Conservation (phyloP, 345 rosid species). For the Eucalyptus cloeziana region DNA sequence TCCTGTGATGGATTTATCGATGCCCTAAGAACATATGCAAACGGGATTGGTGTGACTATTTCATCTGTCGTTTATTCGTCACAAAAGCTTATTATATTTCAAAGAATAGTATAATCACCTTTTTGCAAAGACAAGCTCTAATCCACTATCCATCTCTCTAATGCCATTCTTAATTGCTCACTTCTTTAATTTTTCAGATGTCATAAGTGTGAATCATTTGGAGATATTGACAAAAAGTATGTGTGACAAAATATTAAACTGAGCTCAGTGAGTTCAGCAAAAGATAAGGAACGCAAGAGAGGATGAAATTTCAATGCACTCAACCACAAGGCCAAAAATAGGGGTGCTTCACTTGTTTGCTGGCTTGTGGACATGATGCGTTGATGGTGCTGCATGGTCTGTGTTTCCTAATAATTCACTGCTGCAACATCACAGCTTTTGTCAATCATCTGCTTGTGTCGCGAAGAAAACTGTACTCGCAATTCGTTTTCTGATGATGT, state of each 20-base stretch:
- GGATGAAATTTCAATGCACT: neutral
- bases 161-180: neutral
- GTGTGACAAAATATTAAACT: neutral
- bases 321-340: neutral
- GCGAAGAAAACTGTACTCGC: neutral
- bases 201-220: neutral
- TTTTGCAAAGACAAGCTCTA: neutral
- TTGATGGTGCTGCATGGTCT: neutral
- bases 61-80: neutral
- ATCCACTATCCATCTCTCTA: neutral
- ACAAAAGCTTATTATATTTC: neutral
- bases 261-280: neutral
- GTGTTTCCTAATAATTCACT: neutral
- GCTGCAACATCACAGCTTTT: neutral
- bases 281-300: neutral
- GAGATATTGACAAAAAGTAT: neutral
- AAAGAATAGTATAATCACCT: neutral
- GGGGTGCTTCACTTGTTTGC: neutral
- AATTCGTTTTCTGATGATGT: neutral
- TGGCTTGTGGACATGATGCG: neutral
- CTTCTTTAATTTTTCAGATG: neutral
- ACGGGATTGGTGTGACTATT: neutral
- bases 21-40: neutral
- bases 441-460: neutral
- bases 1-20: neutral